Conservation (phyloP, 805 yeast species). For the Hanseniaspora pseudoguilliermondii region DNA sequence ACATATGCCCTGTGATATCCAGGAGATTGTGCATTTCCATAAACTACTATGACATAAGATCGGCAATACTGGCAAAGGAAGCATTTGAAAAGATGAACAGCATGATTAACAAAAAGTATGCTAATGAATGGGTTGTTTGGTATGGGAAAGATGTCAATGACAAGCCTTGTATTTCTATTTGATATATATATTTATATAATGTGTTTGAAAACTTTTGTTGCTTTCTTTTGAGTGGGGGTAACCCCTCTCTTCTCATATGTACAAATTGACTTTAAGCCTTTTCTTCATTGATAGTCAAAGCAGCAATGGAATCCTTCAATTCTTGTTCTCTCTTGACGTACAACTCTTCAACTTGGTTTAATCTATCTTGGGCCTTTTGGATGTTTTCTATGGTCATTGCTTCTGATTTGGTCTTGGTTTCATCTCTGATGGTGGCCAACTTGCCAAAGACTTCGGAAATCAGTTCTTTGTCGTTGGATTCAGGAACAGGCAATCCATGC, state of each 20-base stretch:
- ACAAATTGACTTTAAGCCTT: constrained; percentile 1
- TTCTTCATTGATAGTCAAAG: constrained; percentile 14
- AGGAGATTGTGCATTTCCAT: constrained; percentile 49
- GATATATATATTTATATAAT: not conserved
- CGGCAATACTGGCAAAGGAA: constrained; percentile 48
- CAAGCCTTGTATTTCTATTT: constrained; percentile 30
- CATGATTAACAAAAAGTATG: constrained; percentile 33
- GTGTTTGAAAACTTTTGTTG: too few species aligned
- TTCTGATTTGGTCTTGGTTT: constrained; percentile 60
- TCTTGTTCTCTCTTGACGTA: constrained; percentile 36
- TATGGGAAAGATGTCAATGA: constrained; percentile 60
- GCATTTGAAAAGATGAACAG: constrained; percentile 30
- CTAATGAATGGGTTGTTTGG: constrained; percentile 47
- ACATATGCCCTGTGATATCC: constrained; percentile 54
- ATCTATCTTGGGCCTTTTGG: constrained; percentile 63
- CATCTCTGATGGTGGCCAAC: constrained; percentile 59
- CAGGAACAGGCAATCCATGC: constrained; percentile 67
- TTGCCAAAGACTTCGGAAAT: constrained; percentile 50
- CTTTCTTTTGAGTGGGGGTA: not conserved
- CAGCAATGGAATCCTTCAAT: constrained; percentile 18
- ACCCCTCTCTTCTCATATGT: not conserved
- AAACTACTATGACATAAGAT: constrained; percentile 43
- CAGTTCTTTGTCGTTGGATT: constrained; percentile 46
- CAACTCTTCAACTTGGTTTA: constrained; percentile 51
- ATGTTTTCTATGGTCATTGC: constrained; percentile 66